Base-by-base conservation (phyloP, 768 basidiomycete genomes). In the Pisolithus microcarpus region DNA sequence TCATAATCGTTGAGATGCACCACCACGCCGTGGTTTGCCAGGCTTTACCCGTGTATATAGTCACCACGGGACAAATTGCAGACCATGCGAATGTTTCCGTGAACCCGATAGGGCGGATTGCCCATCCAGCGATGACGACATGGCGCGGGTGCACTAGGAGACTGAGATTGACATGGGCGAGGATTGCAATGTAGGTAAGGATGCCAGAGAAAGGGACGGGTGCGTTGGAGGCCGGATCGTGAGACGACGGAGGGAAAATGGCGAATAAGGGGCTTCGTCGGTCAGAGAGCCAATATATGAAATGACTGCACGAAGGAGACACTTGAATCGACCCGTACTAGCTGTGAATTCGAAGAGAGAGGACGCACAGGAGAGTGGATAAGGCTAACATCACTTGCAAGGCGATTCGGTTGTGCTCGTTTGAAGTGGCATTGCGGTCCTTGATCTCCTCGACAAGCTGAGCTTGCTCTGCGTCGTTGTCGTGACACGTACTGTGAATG, bases 11-110 rank as follows among this genome's bases (percentile, higher is more conserved):
- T 0, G 79, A 74, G 19, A 74, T 55, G 43, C 69, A 70, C 77
- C 79, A 81, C 80, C 81, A 82, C 18, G 61, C 58, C 7, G 72
- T 72, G 3, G 73, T 76, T 56, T 79, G 78, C 79, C 80, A 82
- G 10, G 75, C 63, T 44, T 71, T 71, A 6, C 65, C 67, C 7
- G 75, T 65, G 47, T 80, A 74, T 34, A 81, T 43, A 9, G 75
- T 76, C 30, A 81, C 55, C 0, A 73, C 63, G 2, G 80, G 80
- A 1, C 75, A 69, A 7, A 82, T 70, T 21, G 73, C 70, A 4
- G 79, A 74, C 52, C 75, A 60, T 2, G 57, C 56, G 49, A 76
- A 72, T 1, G 63, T 65, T 42, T 64, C 58, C 7, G 51, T 23
- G 52, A 60, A 67, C 21, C 61, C 62, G 46, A 64, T 65, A n/a